Evolutionary conservation across 257 asterid species (phyloP).

Genomic region (Scutellaria minor): DNA sequence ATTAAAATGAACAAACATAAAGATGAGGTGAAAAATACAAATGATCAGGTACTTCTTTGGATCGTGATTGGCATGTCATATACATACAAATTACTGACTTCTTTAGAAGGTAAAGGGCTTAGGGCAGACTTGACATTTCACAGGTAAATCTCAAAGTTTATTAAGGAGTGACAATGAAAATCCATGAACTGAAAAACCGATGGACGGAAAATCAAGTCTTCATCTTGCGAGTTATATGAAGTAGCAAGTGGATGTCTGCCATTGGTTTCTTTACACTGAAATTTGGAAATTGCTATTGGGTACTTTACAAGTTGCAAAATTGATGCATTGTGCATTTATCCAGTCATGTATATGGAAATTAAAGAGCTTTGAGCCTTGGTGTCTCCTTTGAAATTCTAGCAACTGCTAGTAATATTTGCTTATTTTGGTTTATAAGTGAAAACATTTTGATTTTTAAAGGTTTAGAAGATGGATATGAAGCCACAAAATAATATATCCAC

Average conservation of each 20-base stretch:
- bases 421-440: too few relatives aligned
- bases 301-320: not conserved
- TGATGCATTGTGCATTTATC: constrained; percentile 1
- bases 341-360: not conserved
- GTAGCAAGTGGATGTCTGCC: not conserved
- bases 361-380: not conserved
- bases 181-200: constrained; percentile 13
- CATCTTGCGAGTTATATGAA: not conserved
- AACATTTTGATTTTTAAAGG: not conserved
- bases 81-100: not conserved
- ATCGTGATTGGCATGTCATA: constrained; percentile 12
- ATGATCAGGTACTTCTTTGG: not conserved
- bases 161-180: not conserved
- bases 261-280: not conserved
- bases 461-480: not conserved
- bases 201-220: not conserved
- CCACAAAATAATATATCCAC: too few relatives aligned
- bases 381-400: not conserved
- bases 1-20: constrained; percentile 24
- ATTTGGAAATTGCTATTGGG: not conserved
- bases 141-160: constrained; percentile 7
- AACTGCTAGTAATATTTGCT: too few relatives aligned
- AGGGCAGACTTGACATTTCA: constrained; percentile 7
- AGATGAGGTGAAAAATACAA: not conserved
- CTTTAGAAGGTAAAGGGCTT: not conserved